Conservation (phyloP, 805 yeast species). For the Yarrowia hollandica region DNA sequence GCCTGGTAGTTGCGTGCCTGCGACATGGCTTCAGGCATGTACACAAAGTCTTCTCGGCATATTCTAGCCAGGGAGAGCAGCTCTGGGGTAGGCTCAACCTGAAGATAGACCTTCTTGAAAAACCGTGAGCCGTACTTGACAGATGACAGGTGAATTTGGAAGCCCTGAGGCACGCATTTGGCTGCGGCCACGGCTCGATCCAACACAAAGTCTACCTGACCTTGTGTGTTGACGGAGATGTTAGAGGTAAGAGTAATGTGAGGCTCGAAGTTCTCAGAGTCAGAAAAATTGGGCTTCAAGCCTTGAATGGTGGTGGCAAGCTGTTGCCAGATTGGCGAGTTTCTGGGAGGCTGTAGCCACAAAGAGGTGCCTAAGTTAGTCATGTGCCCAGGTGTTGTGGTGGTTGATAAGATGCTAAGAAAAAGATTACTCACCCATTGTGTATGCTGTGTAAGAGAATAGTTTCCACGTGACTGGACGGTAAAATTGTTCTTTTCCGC, state of each 20-base stretch:
- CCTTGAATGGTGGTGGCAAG: constrained; percentile 62
- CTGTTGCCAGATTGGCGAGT: constrained; percentile 55
- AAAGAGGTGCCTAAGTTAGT: constrained; percentile 52
- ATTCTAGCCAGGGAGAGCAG: constrained; percentile 52
- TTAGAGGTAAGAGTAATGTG: constrained; percentile 75
- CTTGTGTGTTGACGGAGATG: constrained; percentile 50
- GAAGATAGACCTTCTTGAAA: constrained; percentile 57
- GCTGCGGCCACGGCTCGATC: constrained; percentile 61
- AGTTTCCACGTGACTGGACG: constrained; percentile 9
- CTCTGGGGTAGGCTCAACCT: constrained; percentile 46
- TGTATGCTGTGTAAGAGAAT: neutral
- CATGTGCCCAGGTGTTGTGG: neutral
- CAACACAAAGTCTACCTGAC: constrained; percentile 60
- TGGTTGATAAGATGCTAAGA: neutral
- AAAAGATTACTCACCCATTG: constrained; percentile 21
- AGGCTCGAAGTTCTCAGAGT: constrained; percentile 68
- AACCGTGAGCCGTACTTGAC: constrained; percentile 51
- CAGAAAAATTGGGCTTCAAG: constrained; percentile 68
- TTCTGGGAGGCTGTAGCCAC: constrained; percentile 72
- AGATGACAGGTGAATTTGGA: constrained; percentile 47
- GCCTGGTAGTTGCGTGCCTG: constrained; percentile 36
- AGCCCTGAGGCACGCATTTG: constrained; percentile 42
- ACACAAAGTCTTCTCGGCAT: constrained; percentile 43
- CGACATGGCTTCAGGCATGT: constrained; percentile 34
- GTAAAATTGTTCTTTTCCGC: constrained; percentile 1